Base-by-base conservation (phyloP, 345 rosid genomes). In the Eucalyptus grandis region DNA sequence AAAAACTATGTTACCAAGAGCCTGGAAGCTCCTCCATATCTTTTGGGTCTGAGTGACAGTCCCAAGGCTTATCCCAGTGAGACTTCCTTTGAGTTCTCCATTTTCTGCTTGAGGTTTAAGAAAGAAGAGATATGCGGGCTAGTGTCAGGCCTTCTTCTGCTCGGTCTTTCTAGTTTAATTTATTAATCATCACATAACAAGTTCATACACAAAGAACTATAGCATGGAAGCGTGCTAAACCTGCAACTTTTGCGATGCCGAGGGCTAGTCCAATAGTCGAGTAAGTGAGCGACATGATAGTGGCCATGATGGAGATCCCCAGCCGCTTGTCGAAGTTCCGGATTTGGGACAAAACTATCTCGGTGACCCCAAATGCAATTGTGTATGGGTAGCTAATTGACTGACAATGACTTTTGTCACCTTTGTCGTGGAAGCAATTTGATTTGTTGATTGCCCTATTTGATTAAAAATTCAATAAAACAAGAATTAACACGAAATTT, bases 251-350 rank as follows among this genome's bases (percentile, higher is more conserved):
- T 37, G 92, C 94, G 58, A 98, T 90, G 8, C 98, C 98, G 4
- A 98, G 99, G 50, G 95, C 97, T 11, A 98, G 95, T 77, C 99
- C 99, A 87, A 98, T 95, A 24, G 95, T 86, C 10, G 99, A 96
- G 95, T 96, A 97, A 86, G 99, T 95, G 91, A 97, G 96, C 30
- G 98, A 97, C 99, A 98, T 98, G 88, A 95, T 94, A 10, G 99
- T 98, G 17, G 97, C 98, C 6, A 95, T 93, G 87, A 95, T 93
- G 60, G 99, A 96, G 89, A 95, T 95, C 99, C 97, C 94, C 94
- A 95, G 94, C 54, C 96, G 90, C 91, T 95, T 97, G 89, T 95
- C 96, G 88, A 97, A 96, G 80, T 94, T 96, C 44, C 96, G 97
- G 88, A 97, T 97, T 88, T 97, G 99, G 22, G 99, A 97, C 90